Base-by-base conservation (phyloP, 2,329 filamentous ascomycete genomes). In the Lachnellula willkommii region DNA sequence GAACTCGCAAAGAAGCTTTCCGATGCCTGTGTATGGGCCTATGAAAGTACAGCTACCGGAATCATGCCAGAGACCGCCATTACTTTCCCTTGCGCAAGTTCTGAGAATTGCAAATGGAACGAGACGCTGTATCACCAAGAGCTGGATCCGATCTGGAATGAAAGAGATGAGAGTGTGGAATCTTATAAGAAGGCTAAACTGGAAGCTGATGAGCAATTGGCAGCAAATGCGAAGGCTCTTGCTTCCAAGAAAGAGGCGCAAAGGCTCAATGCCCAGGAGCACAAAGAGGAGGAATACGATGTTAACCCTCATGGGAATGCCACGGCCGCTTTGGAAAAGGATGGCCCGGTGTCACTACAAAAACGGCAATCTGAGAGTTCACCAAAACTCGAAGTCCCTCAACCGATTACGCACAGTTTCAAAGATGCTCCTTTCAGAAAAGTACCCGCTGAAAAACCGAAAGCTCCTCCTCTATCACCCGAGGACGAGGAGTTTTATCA, bases 21-120 rank as follows among this genome's bases (percentile, higher is more conserved):
- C 0, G 82, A 87, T 54, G 85, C 84, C 11, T 88, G 85, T 61
- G 83, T 85, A 4, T 88, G 85, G 85, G 83, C 84, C 9, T 88
- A 89, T 66, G 77, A 81, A 60, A 73, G 74, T 26, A 85, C 79
- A 36, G 70, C 75, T 0, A 77, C 77, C 1, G 85, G 85, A 15
- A 77, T 89, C 56, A 88, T 88, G 85, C 81, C 85, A 2, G 85
- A 89, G 67, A 69, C 64, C 2, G 75, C 77, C 3, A 67, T 63
- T 5, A 68, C 81, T 4, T 60, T 78, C 24, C 75, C 80, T 2
- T 88, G 85, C 48, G 49, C 60, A 35, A 64, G 55, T 45, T 47
- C 57, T 20, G 57, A 60, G 15, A 37, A 64, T 46, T 70, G 68
- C 48, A 40, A 55, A 1, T 70, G 68, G 68, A 68, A 68, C 39